Evolutionary conservation across 768 basidiomycete species (phyloP).

Genomic region (Phlebiopsis gigantea): DNA sequence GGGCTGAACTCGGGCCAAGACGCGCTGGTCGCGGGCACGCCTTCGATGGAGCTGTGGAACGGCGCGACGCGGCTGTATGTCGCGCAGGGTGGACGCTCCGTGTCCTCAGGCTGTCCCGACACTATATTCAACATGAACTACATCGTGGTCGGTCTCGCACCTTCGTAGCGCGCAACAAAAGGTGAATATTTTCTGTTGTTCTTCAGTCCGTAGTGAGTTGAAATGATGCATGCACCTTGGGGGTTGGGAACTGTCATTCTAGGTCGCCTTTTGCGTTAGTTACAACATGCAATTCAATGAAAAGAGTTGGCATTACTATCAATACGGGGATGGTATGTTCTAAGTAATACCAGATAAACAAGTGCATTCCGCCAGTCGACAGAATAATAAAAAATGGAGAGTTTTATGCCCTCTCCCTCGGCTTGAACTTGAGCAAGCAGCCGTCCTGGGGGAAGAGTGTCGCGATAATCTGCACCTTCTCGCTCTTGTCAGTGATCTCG

Average conservation of each 20-base stretch:
- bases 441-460: slow-evolving; percentile 96
- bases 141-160: not conserved
- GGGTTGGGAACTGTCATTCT: too few relatives aligned
- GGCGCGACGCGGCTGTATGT: not conserved
- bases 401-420: not conserved
- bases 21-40: not conserved
- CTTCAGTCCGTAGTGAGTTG: too few relatives aligned
- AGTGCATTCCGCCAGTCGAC: not conserved
- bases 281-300: not conserved
- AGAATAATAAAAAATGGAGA: not conserved
- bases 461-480: slow-evolving; percentile 91
- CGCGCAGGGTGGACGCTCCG: not conserved
- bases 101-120: not conserved
- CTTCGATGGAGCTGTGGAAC: not conserved
- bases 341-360: not conserved
- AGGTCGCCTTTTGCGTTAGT: too few relatives aligned
- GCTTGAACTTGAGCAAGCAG: slow-evolving; percentile 64
- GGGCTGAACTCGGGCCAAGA: not conserved
- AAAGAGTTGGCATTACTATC: not conserved
- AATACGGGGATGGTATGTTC: slow-evolving; percentile 6
- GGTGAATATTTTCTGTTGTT: too few relatives aligned
- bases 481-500: slow-evolving; percentile 68
- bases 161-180: too few relatives aligned
- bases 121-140: not conserved
- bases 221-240: too few relatives aligned